Base-by-base conservation (phyloP, 345 rosid genomes). In the Turnera subulata region DNA sequence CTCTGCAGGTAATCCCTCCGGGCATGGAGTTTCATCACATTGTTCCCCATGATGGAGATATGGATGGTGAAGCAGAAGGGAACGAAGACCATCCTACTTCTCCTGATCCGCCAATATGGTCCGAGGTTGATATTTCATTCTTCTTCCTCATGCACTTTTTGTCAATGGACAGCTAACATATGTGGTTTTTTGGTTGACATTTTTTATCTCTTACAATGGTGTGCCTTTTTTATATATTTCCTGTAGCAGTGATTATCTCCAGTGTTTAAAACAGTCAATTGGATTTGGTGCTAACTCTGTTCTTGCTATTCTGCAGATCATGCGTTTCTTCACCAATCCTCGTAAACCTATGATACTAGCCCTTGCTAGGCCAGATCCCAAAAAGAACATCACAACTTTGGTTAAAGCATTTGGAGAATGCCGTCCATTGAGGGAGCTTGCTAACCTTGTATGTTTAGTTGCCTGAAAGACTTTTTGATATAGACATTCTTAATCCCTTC, bases 331-430 rank as follows among this genome's bases (percentile, higher is more conserved):
- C 60, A 69, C 83, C 60, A 94, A 90, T 59, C 89, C 99, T 17
- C 86, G 93, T 37, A 94, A 94, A 70, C 99, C 97, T 55, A 81
- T 90, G 96, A 88, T 94, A 69, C 91, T 94, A 63, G 99, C 97
- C 16, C 96, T 94, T 76, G 99, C 99, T 6, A 82, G 99, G 73
- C 97, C 99, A 9, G 99, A 94, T 75, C 99, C 99, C 13, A 94
- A 94, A 73, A 94, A 94, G 95, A 94, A 94, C 54, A 90, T 90
- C 66, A 90, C 91, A 9, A 90, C 95, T 59, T 74, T 94, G 80
- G 96, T 94, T 64, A 90, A 84, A 81, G 99, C 99, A 56, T 94
- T 94, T 61, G 99, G 99, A 61, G 99, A 94, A 76, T 94, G 99
- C 46, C 96, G 97, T 56, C 97, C 95, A 37, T 73, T 90, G 58